A percentile compares a stretch with the other conserved stretches of the same genome.
Evolutionary conservation across 2,329 filamentous ascomycete genomes (phyloP).

Genomic region (Colletotrichum spinosum): DNA sequence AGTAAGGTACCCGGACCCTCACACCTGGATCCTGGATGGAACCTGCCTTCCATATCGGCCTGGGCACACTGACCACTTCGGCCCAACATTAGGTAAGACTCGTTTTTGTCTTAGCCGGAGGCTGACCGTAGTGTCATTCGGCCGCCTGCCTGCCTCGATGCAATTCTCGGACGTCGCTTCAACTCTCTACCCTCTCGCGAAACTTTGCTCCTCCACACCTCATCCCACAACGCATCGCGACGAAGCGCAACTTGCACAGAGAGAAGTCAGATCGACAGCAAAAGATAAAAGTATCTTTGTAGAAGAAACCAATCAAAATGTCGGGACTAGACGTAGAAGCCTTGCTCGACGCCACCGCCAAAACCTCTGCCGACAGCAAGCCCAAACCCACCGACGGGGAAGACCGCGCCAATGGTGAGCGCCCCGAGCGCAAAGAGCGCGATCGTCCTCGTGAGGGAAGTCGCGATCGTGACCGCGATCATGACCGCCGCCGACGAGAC

Average conservation of each 20-base stretch:
- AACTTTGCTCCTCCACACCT: too few relatives aligned
- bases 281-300: too few relatives aligned
- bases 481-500: constrained; percentile 56
- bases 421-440: constrained; percentile 57
- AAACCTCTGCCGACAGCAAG: constrained; percentile 64
- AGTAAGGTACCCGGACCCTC: too few relatives aligned
- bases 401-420: constrained; percentile 68
- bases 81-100: constrained; percentile 7
- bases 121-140: background rate
- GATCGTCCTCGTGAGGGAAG: constrained; percentile 62
- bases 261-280: too few relatives aligned
- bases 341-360: constrained; percentile 86
- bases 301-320: constrained; percentile 49
- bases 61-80: background rate
- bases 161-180: too few relatives aligned
- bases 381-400: constrained; percentile 60
- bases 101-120: background rate
- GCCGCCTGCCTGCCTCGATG: constrained; percentile 13
- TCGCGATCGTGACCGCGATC: constrained; percentile 60
- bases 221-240: too few relatives aligned
- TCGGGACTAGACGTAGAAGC: constrained; percentile 82
- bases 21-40: too few relatives aligned
- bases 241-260: too few relatives aligned
- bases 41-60: too few relatives aligned
- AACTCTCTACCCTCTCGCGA: too few relatives aligned